Evolutionary conservation across 768 basidiomycete species (phyloP).

Genomic region (Sarcodon sp.): DNA sequence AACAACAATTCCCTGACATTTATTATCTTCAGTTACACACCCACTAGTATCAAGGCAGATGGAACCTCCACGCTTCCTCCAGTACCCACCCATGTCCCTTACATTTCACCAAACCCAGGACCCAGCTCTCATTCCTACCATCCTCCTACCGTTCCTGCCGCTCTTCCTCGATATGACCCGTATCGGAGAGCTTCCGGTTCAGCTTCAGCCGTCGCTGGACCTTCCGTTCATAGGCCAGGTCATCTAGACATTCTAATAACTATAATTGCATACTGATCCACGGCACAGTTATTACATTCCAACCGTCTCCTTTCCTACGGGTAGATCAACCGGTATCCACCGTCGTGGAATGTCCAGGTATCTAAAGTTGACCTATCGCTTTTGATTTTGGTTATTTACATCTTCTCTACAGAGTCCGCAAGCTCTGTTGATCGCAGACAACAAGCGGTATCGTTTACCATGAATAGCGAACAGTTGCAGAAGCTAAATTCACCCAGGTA

Average conservation of each 20-base stretch:
- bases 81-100: constrained; percentile 2
- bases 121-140: neutral
- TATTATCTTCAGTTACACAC: constrained; percentile 5
- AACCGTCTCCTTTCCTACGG: constrained; percentile 66
- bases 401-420: constrained; percentile 43
- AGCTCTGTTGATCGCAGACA: constrained; percentile 68
- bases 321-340: constrained; percentile 52
- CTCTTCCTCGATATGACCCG: constrained; percentile 22
- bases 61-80: constrained; percentile 4
- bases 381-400: constrained; percentile 2
- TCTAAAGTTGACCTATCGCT: neutral
- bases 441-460: constrained; percentile 45
- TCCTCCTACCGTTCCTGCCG: neutral
- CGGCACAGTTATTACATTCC: constrained; percentile 56
- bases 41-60: constrained; percentile 3
- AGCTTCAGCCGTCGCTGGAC: constrained; percentile 22
- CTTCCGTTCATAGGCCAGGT: constrained; percentile 15
- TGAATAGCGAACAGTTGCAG: constrained; percentile 48
- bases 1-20: neutral
- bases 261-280: constrained; percentile 6
- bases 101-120: constrained; percentile 1
- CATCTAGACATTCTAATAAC: constrained; percentile 9
- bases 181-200: constrained; percentile 29
- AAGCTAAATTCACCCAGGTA: constrained; percentile 51
- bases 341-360: constrained; percentile 73